phyloP scores from a whole-genome alignment of 129 eudicot species.

The Flaveria robusta region DNA sequence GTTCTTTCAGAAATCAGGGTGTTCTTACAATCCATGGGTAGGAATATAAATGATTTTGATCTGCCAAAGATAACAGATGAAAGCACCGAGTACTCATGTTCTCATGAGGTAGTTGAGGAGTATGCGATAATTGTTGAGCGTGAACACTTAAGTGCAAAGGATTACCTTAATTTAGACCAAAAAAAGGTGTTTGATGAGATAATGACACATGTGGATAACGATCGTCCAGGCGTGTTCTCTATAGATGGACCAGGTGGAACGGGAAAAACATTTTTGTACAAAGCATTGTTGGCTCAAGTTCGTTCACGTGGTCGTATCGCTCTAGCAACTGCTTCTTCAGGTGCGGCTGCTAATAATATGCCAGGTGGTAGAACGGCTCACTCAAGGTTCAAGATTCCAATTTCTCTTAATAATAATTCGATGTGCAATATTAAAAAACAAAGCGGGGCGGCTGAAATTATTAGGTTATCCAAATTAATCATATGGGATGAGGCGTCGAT shows the following conservation, averaged over 20 bases:
- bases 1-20: neutral
- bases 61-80: neutral
- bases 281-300: slow-evolving; percentile 11
- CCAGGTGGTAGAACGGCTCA: slow-evolving; percentile 33
- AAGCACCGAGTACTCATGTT: neutral
- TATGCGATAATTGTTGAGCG: neutral
- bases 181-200: neutral
- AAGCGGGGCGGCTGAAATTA: too few species aligned
- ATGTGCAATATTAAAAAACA: neutral
- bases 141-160: too few species aligned
- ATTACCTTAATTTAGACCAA: neutral
- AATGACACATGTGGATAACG: neutral
- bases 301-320: neutral
- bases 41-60: neutral
- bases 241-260: slow-evolving; percentile 29
- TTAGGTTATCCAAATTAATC: too few species aligned
- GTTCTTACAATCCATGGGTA: slow-evolving; percentile 27
- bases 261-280: slow-evolving; percentile 16
- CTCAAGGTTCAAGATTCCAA: slow-evolving; percentile 28
- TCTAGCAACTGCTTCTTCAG: slow-evolving; percentile 24
- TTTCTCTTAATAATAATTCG: neutral
- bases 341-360: slow-evolving; percentile 17
- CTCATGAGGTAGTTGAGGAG: slow-evolving; percentile 15
- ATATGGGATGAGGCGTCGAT: too few species aligned
- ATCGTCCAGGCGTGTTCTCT: slow-evolving; percentile 8